phyloP scores from a whole-genome alignment of 306 rosid genomes.

The Gleditsia sinensis region DNA sequence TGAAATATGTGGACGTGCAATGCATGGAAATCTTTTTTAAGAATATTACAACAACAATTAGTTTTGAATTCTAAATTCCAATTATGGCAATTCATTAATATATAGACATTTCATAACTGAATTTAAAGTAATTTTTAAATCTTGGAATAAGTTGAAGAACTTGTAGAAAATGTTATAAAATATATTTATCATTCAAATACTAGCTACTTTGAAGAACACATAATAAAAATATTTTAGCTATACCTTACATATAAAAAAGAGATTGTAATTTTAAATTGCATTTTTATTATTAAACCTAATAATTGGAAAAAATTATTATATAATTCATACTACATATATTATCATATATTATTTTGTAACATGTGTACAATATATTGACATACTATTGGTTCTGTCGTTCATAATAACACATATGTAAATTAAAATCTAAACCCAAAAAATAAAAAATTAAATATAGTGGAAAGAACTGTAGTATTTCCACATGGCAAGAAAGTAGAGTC shows the following conservation, averaged over 20 bases:
- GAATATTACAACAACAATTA: background rate
- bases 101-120: background rate
- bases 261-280: no score
- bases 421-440: background rate
- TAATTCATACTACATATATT: background rate
- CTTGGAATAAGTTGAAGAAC: background rate
- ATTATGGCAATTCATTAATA: background rate
- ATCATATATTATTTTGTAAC: background rate
- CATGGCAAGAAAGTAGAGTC: background rate
- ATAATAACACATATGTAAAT: background rate
- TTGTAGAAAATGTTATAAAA: background rate
- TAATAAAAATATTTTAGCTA: no score
- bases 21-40: background rate
- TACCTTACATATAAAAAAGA: no score
- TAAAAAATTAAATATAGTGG: background rate
- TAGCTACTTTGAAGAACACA: background rate
- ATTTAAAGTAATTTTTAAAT: background rate
- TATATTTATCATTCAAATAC: background rate
- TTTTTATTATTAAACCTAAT: no score
- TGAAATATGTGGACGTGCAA: background rate
- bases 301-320: no score
- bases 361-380: background rate
- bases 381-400: background rate
- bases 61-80: background rate
- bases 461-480: background rate